Evolutionary conservation across 2,329 filamentous ascomycete species (phyloP), one percentile per base, ranked within the genome.

Genomic region (Fusarium sp.): DNA sequence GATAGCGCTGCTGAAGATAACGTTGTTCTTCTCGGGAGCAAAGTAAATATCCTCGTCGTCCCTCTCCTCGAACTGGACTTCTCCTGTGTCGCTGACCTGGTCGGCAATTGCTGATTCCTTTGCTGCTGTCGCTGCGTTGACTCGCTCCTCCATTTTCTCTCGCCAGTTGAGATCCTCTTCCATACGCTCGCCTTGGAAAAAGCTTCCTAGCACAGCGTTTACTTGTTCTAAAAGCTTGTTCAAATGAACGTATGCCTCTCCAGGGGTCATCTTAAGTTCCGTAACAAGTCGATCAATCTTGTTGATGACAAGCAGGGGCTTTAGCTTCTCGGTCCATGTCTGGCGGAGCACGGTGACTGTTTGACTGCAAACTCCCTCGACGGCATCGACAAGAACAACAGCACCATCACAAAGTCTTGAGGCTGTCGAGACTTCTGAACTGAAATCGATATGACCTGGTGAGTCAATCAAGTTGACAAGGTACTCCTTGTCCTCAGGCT

Each of bases 31-130:
- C 77, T 99, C 96, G 0, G 96, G 96, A 1, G 96, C 93, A 80
- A 99, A 99, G 79, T 99, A 99, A 28, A 99, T 90, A 78, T 97
- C 94, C 78, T 98, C 94, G 75, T 99, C 96, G 75, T 97, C 94
- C 72, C 90, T 89, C 77, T 98, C 96, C 78, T 97, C 91, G 72
- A 93, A 99, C 59, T 90, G 86, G 7, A 88, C 77, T 16, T 90
- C 89, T 5, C 88, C 86, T n/a, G 81, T 80, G 7, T 86, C 83
- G 57, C 82, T 84, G 44, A 83, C 81, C 53, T 86, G 81, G 50
- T 86, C 84, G 30, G 81, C 82, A 47, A 69, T 74, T 41, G 74
- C 77, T 36, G 76, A 76, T 59, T 88, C 88, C 75, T 89, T 91
- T 15, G 88, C 86, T 2, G 88, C 88, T 3, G 89, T 86, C 1